Conservation (phyloP, 352 stramenopile genomes). For the Phytophthora pini region DNA sequence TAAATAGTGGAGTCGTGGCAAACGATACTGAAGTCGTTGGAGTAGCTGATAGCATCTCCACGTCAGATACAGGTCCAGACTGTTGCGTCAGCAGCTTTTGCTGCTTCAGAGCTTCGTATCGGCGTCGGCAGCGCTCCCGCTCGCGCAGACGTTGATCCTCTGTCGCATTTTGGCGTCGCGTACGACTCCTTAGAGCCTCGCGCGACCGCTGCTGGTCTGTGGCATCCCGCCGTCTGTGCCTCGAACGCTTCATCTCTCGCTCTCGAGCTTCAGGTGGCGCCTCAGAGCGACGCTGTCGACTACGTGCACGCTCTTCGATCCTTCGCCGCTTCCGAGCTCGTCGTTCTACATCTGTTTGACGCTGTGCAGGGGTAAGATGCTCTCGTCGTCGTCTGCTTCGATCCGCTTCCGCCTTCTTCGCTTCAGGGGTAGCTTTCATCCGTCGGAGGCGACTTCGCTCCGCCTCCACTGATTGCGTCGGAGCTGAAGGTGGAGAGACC, state of each 20-base stretch:
- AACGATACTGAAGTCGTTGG: conserved; percentile 10
- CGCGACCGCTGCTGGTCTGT: conserved; percentile 68
- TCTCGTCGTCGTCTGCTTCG: conserved; percentile 70
- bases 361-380: conserved; percentile 65
- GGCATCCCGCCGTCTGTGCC: conserved; percentile 64
- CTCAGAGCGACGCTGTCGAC: conserved; percentile 54
- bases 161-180: conserved; percentile 61
- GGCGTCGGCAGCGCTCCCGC: conserved; percentile 67
- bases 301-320: conserved; percentile 55
- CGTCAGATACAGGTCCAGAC: conserved; percentile 1
- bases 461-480: conserved; percentile 54
- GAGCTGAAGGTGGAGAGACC: neutral
- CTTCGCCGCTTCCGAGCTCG: conserved; percentile 65
- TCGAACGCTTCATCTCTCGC: conserved; percentile 65
- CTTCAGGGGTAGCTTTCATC: conserved; percentile 52
- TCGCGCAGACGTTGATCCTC: conserved; percentile 68
- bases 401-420: conserved; percentile 53
- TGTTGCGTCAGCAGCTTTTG: conserved; percentile 30
- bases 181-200: conserved; percentile 67
- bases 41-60: conserved; percentile 2
- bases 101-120: conserved; percentile 71
- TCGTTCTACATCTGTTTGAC: conserved; percentile 70
- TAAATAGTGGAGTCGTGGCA: conserved; percentile 9
- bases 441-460: conserved; percentile 66
- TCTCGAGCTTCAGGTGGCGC: conserved; percentile 48